Percentiles rank a stretch among this genome's conserved stretches.
These are phyloP conservation scores for Xylariaceae sp. DNA, from an alignment of 2,329 filamentous ascomycete species.

Conservation along the genomic window DNA sequence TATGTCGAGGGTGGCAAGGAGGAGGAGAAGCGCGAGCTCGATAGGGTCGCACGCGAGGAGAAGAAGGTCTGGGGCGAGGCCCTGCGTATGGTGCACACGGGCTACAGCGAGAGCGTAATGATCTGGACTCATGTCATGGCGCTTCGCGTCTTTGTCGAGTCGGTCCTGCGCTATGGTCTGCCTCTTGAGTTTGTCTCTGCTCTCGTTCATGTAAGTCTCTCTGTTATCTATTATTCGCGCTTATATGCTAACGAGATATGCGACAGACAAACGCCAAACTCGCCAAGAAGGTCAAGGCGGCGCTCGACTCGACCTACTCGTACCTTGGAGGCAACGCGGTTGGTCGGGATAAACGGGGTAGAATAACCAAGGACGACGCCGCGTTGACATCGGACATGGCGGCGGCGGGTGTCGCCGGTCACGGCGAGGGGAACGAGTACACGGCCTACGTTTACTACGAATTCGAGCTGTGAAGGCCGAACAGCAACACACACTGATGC, in stretches of 20 bases:
- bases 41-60: conserved; percentile 76
- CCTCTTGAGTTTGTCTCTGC: conserved; percentile 85
- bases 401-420: conserved; percentile 57
- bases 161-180: conserved; percentile 90
- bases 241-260: conserved; percentile 1
- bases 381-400: conserved; percentile 77
- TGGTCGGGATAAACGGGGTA: conserved; percentile 86
- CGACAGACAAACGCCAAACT: conserved; percentile 74
- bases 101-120: conserved; percentile 94
- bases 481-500: not conserved
- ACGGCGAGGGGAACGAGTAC: conserved; percentile 71
- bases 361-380: conserved; percentile 84
- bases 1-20: conserved; percentile 86
- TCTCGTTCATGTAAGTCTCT: conserved; percentile 66
- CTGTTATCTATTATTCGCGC: not conserved
- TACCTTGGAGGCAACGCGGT: conserved; percentile 95
- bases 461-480: conserved; percentile 59
- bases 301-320: conserved; percentile 77
- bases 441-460: conserved; percentile 97
- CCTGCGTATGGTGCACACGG: conserved; percentile 77
- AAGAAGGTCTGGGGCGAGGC: conserved; percentile 91
- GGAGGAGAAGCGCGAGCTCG: conserved; percentile 81
- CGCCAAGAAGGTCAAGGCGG: conserved; percentile 70
- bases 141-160: conserved; percentile 92
- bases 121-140: conserved; percentile 91